Conservation (phyloP, 352 stramenopile genomes). For the Plasmopara muralis region DNA sequence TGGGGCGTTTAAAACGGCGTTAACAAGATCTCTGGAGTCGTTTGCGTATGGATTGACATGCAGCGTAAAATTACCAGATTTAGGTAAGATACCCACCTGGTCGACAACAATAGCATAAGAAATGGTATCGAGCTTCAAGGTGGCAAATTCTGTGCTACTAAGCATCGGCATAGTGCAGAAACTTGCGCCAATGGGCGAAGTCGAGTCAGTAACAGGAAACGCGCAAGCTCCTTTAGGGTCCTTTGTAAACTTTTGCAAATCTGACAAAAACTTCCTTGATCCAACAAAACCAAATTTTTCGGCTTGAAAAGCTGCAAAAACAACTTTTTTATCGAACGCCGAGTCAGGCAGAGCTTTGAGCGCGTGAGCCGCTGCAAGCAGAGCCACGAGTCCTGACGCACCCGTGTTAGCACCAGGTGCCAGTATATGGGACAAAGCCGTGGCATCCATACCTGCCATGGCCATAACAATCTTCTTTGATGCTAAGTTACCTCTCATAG, state of each 20-base stretch:
- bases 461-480: conserved; percentile 54
- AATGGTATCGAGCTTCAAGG: conserved; percentile 49
- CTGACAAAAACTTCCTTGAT: conserved; percentile 67
- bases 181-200: conserved; percentile 45
- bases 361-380: conserved; percentile 62
- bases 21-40: conserved; percentile 32
- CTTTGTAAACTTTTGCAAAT: conserved; percentile 49
- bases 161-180: conserved; percentile 71
- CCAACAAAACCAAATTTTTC: conserved; percentile 82
- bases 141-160: conserved; percentile 54
- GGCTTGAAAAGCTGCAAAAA: conserved; percentile 77
- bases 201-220: conserved; percentile 34
- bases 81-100: conserved; percentile 54
- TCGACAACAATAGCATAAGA: conserved; percentile 72
- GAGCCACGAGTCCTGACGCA: conserved; percentile 64
- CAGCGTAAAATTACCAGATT: conserved; percentile 53
- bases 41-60: conserved; percentile 64
- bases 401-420: conserved; percentile 66
- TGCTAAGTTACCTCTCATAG: conserved; percentile 44
- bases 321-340: conserved; percentile 61
- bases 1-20: conserved; percentile 41
- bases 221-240: conserved; percentile 42
- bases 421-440: conserved; percentile 60
- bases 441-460: conserved; percentile 78
- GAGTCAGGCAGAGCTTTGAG: conserved; percentile 58